A percentile compares a stretch with the other conserved stretches of the same genome.
These are phyloP conservation scores for Penicillium frequentans DNA, from an alignment of 2,329 filamentous ascomycete species.

Conservation along the genomic window DNA sequence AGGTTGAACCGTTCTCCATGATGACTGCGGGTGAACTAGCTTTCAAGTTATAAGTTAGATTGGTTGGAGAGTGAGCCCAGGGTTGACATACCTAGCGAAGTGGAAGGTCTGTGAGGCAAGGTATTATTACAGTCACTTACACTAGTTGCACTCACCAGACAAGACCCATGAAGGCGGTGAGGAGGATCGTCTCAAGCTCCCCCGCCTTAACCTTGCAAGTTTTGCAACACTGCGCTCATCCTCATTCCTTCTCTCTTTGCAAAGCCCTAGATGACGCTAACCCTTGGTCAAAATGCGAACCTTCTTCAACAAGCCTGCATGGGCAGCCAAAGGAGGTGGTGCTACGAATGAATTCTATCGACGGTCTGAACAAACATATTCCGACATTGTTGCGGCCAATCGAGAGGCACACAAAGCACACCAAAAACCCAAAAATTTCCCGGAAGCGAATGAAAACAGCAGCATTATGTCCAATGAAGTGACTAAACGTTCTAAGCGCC, in stretches of 20 bases:
- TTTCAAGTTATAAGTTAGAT: background rate
- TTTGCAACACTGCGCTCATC: background rate
- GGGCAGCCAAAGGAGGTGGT: slow-evolving; percentile 45
- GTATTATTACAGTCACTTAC: background rate
- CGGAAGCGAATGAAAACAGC: background rate
- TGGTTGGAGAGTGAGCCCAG: background rate
- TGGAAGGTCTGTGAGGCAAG: background rate
- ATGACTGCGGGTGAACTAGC: background rate
- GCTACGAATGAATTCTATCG: slow-evolving; percentile 48
- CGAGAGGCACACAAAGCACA: slow-evolving; percentile 36
- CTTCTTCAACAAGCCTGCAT: slow-evolving; percentile 58
- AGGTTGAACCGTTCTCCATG: slow-evolving; percentile 73
- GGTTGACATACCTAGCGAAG: background rate
- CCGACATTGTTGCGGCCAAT: slow-evolving; percentile 46
- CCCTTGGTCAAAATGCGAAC: slow-evolving; percentile 37
- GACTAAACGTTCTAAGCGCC: slow-evolving; percentile 22
- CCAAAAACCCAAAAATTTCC: slow-evolving; percentile 23
- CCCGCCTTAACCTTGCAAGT: background rate
- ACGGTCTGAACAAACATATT: slow-evolving; percentile 48
- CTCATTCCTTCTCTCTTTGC: background rate
- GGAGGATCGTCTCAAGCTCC: background rate
- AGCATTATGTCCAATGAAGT: slow-evolving; percentile 4
- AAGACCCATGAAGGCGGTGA: slow-evolving; percentile 1
- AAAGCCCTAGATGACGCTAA: background rate
- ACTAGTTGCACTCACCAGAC: background rate